phyloP scores from a whole-genome alignment of 2,329 filamentous ascomycete species.

The Lasiodiplodia theobromae region DNA sequence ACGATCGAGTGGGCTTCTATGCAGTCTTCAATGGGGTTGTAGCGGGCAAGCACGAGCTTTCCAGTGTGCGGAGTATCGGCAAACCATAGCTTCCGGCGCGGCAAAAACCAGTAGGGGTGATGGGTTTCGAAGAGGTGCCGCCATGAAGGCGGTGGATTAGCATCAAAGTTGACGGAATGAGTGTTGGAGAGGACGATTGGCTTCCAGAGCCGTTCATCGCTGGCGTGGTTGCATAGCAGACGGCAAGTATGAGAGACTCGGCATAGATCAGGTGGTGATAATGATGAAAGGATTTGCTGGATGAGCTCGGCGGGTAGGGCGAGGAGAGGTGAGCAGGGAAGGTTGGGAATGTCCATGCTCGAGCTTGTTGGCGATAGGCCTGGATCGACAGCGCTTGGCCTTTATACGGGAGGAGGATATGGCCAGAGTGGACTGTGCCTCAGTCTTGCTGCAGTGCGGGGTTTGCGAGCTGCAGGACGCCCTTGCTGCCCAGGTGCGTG shows the following conservation, averaged over 20 bases:
- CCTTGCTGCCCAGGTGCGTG: background rate
- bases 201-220: slow-evolving; percentile 76
- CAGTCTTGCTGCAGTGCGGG: slow-evolving; percentile 16
- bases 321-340: slow-evolving; percentile 50
- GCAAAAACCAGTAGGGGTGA: slow-evolving; percentile 84
- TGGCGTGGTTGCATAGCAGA: slow-evolving; percentile 63
- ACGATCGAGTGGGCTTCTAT: slow-evolving; percentile 80
- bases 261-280: slow-evolving; percentile 70
- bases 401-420: slow-evolving; percentile 20
- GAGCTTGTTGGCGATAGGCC: slow-evolving; percentile 10
- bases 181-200: slow-evolving; percentile 72
- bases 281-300: slow-evolving; percentile 71
- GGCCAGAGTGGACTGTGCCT: slow-evolving; percentile 16
- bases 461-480: background rate
- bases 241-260: slow-evolving; percentile 68
- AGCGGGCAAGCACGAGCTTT: slow-evolving; percentile 77
- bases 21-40: slow-evolving; percentile 73
- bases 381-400: slow-evolving; percentile 23
- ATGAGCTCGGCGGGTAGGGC: slow-evolving; percentile 77
- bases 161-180: slow-evolving; percentile 52
- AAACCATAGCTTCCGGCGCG: slow-evolving; percentile 85
- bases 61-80: slow-evolving; percentile 76
- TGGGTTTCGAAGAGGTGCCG: slow-evolving; percentile 76
- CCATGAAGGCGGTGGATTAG: slow-evolving; percentile 69
- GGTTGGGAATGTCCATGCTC: slow-evolving; percentile 14